These are phyloP conservation scores for Tulasnella sp. DNA, from an alignment of 768 basidiomycete genomes.

Conservation along the genomic window DNA sequence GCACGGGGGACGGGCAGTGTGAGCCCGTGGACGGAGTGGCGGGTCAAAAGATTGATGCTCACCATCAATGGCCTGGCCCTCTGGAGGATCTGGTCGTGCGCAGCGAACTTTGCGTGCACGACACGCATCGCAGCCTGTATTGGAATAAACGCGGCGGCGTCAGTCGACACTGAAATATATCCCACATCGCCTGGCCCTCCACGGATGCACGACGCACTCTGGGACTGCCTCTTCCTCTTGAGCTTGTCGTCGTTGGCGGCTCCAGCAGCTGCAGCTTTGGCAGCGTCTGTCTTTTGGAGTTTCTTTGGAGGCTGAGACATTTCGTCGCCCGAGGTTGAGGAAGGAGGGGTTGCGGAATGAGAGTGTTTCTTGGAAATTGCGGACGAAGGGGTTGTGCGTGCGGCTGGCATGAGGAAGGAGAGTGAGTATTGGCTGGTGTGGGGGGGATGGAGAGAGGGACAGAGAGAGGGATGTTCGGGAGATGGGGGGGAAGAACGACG, in stretches of 20 bases:
- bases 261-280: background rate
- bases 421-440: background rate
- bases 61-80: constrained; percentile 43
- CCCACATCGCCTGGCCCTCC: background rate
- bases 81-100: constrained; percentile 62
- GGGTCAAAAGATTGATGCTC: background rate
- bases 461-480: background rate
- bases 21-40: background rate
- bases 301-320: constrained; percentile 5
- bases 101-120: constrained; percentile 83
- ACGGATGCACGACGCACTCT: constrained; percentile 66
- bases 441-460: background rate
- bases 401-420: constrained; percentile 20
- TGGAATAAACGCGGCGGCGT: background rate
- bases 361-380: constrained; percentile 22
- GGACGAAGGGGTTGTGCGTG: constrained; percentile 15
- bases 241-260: constrained; percentile 50
- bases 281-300: constrained; percentile 15
- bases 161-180: background rate
- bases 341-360: constrained; percentile 27
- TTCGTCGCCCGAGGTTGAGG: constrained; percentile 26
- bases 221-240: constrained; percentile 85
- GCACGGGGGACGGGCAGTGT: background rate
- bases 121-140: constrained; percentile 77
- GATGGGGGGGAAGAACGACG: constrained; percentile 20